These are phyloP conservation scores for Westerdykella aurantiaca DNA, from an alignment of 2,329 filamentous ascomycete genomes.

Conservation along the genomic window DNA sequence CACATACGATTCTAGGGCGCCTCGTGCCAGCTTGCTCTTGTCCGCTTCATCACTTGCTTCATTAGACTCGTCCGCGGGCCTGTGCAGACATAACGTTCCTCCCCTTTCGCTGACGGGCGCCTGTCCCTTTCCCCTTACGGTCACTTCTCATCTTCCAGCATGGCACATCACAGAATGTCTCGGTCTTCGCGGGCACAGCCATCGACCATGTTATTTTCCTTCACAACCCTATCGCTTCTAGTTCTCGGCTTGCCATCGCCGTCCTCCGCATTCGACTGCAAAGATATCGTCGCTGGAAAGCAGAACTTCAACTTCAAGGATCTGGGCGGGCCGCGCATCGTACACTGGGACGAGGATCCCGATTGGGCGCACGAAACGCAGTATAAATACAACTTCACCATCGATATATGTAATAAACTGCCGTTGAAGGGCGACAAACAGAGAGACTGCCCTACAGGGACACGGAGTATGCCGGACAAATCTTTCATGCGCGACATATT, in stretches of 20 bases:
- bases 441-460: slow-evolving; percentile 62
- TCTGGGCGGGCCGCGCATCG: slow-evolving; percentile 62
- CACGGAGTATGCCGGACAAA: slow-evolving; percentile 52
- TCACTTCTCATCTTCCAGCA: slow-evolving; percentile 13
- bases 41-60: too few relatives aligned
- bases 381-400: slow-evolving; percentile 72
- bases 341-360: slow-evolving; percentile 51
- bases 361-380: slow-evolving; percentile 45
- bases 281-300: slow-evolving; percentile 54
- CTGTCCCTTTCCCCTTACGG: slow-evolving; percentile 1
- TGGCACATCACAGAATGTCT: slow-evolving; percentile 24
- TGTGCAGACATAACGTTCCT: too few relatives aligned
- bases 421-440: slow-evolving; percentile 54
- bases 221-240: slow-evolving; percentile 19
- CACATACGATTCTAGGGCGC: too few relatives aligned
- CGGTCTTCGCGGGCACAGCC: slow-evolving; percentile 1
- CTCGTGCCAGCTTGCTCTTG: too few relatives aligned
- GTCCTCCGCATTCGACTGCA: slow-evolving; percentile 52
- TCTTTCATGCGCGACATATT: not conserved
- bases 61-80: too few relatives aligned
- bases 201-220: slow-evolving; percentile 10
- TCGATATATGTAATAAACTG: slow-evolving; percentile 69
- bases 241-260: slow-evolving; percentile 23
- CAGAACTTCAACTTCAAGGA: slow-evolving; percentile 59
- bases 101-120: not conserved